phyloP scores from a whole-genome alignment of 2,329 filamentous ascomycete genomes.

The Hymenoscyphus repandus region DNA sequence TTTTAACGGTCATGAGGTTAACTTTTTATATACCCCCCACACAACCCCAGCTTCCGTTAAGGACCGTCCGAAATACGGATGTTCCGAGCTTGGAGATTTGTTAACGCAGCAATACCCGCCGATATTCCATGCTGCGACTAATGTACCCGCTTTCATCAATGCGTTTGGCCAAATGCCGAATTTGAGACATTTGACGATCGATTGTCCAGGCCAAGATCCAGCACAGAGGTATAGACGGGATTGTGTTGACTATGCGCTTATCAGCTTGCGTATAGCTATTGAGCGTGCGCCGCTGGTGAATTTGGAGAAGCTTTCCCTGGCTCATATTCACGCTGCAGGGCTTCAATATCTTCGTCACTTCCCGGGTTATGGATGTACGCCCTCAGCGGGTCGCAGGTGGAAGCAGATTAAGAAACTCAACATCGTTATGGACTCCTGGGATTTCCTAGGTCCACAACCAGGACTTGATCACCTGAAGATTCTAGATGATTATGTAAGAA shows the following conservation, averaged over 20 bases:
- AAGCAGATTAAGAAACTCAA: conserved; percentile 68
- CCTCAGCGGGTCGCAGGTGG: conserved; percentile 69
- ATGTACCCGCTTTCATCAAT: conserved; percentile 76
- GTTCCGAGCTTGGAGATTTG: conserved; percentile 71
- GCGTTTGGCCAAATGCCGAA: conserved; percentile 65
- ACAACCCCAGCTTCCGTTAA: conserved; percentile 57
- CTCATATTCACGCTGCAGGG: conserved; percentile 67
- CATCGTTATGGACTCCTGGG: conserved; percentile 68
- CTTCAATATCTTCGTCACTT: conserved; percentile 73
- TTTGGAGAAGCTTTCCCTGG: conserved; percentile 66
- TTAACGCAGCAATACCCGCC: conserved; percentile 84
- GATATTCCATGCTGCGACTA: conserved; percentile 83
- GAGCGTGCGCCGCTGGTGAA: conserved; percentile 64
- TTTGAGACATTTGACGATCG: conserved; percentile 69
- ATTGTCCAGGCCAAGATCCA: conserved; percentile 67
- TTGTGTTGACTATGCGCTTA: conserved; percentile 82
- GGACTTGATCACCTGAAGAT: conserved; percentile 69
- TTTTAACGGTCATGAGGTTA: conserved; percentile 68
- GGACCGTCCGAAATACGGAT: conserved; percentile 71
- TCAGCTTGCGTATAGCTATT: conserved; percentile 77
- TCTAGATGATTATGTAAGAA: conserved; percentile 73
- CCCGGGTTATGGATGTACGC: conserved; percentile 68
- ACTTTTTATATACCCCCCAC: conserved; percentile 77
- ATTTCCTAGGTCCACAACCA: conserved; percentile 53
- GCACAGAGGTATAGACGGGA: conserved; percentile 67